Evolutionary conservation across 2,329 filamentous ascomycete species (phyloP), one percentile per base, ranked within the genome.

Genomic region (Ilyonectria sp.): DNA sequence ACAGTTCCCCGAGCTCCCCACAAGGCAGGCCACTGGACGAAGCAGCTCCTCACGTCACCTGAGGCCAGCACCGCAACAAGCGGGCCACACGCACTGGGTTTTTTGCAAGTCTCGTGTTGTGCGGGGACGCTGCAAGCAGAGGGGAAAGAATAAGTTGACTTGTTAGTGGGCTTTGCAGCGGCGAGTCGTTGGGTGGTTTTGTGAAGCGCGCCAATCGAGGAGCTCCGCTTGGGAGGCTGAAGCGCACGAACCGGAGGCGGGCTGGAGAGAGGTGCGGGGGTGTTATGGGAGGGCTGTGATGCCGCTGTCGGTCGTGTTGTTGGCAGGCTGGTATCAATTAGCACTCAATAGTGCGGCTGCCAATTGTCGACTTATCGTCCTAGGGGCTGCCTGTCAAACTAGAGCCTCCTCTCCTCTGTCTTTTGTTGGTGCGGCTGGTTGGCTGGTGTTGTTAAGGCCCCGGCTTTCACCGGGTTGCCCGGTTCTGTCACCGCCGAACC

Each of bases 211-310:
- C 70, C 70, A 71, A 70, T 71, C 40, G 53, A 35, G 19, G 13
- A 10, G 26, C 35, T 17, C 19, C 37, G 23, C n/a, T 23, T 26
- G 21, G 29, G 31, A n/a, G 26, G 40, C 35, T 19, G 56, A 71
- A 71, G 69, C 69, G 69, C 69, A 67, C 69, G 68, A 71, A 71
- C 69, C 68, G 55, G 68, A 71, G 53, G 37, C 46, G 37, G 6
- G 29, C 19, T 53, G 55, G 26, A 9, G 31, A 33, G 31, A 11
- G 8, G 31, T 33, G 31, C 8, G 31, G 31, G 31, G 31, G 9
- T 26, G 26, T 26, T 26, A 26, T 26, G 26, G 26, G 26, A 26
- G 26, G 26, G 26, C 26, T 6, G 26, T 26, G 26, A 26, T 26
- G 26, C 26, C 5, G 3, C 31, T 11, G 8, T 33, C 31, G 31